Percentiles rank a stretch among this genome's conserved stretches.
phyloP scores from a whole-genome alignment of 2,329 filamentous ascomycete genomes.

The Talaromyces marneffei region DNA sequence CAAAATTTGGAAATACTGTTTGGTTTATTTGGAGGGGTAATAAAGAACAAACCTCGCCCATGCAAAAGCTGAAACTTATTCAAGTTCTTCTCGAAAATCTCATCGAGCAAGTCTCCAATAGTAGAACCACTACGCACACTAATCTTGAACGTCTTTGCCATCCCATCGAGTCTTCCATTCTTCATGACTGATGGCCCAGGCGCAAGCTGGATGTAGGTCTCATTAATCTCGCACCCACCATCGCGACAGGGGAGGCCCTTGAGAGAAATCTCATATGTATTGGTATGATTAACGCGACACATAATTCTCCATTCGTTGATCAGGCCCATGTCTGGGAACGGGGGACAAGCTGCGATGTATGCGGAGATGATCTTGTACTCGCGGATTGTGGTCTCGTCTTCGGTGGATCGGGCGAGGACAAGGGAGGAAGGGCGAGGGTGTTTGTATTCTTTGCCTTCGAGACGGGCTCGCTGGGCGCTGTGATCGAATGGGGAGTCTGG shows the following conservation, averaged over 20 bases:
- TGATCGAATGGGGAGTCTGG: background rate
- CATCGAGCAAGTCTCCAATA: slow-evolving; percentile 5
- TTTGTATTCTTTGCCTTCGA: background rate
- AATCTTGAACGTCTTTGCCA: slow-evolving; percentile 5
- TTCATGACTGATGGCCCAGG: background rate
- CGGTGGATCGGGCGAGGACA: background rate
- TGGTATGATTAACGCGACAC: background rate
- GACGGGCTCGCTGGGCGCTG: background rate
- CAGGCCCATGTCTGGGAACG: background rate
- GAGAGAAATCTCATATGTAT: background rate
- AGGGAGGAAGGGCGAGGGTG: background rate
- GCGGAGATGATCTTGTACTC: background rate
- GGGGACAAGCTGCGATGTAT: slow-evolving; percentile 3
- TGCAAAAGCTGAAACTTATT: slow-evolving; percentile 1
- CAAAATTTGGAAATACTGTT: background rate
- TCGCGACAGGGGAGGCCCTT: background rate
- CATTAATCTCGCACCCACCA: background rate
- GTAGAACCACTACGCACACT: background rate
- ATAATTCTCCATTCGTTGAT: slow-evolving; percentile 4
- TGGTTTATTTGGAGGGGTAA: background rate
- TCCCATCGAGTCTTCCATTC: background rate
- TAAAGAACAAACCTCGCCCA: background rate
- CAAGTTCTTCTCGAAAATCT: background rate
- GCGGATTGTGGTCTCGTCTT: background rate
- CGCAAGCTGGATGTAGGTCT: background rate